phyloP scores from a whole-genome alignment of 2,329 filamentous ascomycete species.

The Cryphonectria parasitica region DNA sequence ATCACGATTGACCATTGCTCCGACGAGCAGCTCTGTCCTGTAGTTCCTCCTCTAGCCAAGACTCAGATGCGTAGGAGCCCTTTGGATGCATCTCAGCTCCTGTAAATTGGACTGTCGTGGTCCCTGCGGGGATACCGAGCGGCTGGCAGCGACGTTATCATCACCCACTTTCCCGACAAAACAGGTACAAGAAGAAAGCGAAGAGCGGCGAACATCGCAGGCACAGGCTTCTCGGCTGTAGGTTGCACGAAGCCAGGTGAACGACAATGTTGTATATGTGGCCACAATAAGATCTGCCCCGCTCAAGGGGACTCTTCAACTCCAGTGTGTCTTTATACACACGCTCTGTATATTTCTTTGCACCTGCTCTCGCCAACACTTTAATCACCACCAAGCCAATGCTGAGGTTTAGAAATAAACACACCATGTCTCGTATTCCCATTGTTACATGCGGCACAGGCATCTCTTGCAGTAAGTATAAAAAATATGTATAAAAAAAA shows the following conservation, averaged over 20 bases:
- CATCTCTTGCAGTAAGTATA: not conserved
- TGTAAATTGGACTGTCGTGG: slow-evolving; percentile 11
- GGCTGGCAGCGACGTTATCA: slow-evolving; percentile 13
- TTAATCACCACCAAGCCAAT: not conserved
- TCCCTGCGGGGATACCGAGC: no score
- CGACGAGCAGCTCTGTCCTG: no score
- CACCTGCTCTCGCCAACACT: not conserved
- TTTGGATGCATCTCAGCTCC: no score
- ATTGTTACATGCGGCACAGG: not conserved
- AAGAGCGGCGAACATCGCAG: slow-evolving; percentile 24
- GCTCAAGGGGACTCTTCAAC: slow-evolving; percentile 30
- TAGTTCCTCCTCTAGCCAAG: no score
- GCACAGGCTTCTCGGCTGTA: slow-evolving; percentile 21
- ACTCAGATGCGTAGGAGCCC: no score
- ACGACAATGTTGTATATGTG: not conserved
- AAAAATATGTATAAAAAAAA: no score
- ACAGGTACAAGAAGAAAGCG: no score
- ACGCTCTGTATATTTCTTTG: not conserved
- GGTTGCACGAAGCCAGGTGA: slow-evolving; percentile 28
- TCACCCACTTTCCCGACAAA: slow-evolving; percentile 6
- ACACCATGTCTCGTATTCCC: not conserved
- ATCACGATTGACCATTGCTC: no score
- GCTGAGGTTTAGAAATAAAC: not conserved
- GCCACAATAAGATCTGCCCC: not conserved
- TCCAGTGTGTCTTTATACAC: not conserved